Evolutionary conservation across 495 filamentous ascomycete genomes (phyloP), one percentile per base, ranked within the genome.

Genomic region (Neurospora hispaniola): DNA sequence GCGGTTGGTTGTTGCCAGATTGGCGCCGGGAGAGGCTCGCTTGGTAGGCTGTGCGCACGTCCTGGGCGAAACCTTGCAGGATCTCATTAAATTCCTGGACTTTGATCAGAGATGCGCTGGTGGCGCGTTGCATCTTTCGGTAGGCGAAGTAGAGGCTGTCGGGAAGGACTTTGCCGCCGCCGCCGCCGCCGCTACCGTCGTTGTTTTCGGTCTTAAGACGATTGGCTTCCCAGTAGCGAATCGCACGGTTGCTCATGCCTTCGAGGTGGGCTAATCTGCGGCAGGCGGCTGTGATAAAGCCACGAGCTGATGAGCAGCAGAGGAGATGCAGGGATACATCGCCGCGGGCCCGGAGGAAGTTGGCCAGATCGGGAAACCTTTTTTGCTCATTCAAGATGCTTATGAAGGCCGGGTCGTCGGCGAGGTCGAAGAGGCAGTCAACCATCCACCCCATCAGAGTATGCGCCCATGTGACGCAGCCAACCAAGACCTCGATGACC

Each of bases 281-380:
- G 80, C 90, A 93, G 71, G 89, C 85, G 48, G 89, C 89, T 20
- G 86, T 86, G 70, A 94, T 82, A 75, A 94, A 90, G 62, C 88
- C 87, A 12, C 93, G 89, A 16, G 91, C 90, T 74, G 91, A 89
- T 70, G 90, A 92, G 72, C 90, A 90, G 31, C 94, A 87, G 69
- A 94, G 82, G 69, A 94, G 83, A 73, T 93, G 84, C 35, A 96
- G 84, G 35, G 90, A 83, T 16, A 93, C 80, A 42, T 87, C 82
- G 59, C 84, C 84, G 39, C 82, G 81, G 11, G 79, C 72, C 11
- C 80, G 81, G 35, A 88, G 78, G 69, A 86, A 84, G 14, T 43
- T 71, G 39, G 83, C 79, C 73, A 88, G 78, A 69, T 87, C 84
- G 27, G 82, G 74, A 72, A 88, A 75, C 82, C 90, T 79, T n/a